These are phyloP conservation scores for Fraxinus latifolia DNA, from an alignment of 305 asterid species.

Conservation along the genomic window DNA sequence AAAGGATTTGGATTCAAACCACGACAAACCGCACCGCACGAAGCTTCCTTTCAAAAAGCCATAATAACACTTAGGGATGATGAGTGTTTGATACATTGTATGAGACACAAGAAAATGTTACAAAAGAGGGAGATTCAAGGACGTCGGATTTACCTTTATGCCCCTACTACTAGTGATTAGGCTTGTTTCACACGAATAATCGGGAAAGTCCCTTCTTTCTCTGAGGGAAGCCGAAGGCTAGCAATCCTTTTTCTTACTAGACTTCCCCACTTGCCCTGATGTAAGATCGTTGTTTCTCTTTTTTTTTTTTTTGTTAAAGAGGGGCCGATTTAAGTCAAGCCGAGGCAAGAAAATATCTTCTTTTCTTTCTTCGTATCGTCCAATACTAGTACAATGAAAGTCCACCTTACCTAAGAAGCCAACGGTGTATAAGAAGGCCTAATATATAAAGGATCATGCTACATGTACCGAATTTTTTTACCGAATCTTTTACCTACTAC, in stretches of 20 bases:
- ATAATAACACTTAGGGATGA: neutral
- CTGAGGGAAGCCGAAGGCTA: too few species aligned
- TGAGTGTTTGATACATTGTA: neutral
- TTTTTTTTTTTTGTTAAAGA: too few species aligned
- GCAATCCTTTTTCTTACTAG: too few species aligned
- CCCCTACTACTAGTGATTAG: neutral
- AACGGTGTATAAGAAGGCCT: neutral
- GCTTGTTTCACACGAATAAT: neutral
- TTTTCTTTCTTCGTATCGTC: neutral
- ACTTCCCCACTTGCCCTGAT: neutral
- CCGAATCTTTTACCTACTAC: too few species aligned
- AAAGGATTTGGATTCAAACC: neutral
- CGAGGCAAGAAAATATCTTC: neutral
- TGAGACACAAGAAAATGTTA: neutral
- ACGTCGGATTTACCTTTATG: neutral
- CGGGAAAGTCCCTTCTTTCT: neutral
- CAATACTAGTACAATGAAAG: too few species aligned
- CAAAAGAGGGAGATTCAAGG: neutral
- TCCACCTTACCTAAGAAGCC: neutral
- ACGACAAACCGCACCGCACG: neutral
- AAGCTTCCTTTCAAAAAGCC: neutral
- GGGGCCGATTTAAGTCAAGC: neutral
- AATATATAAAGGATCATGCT: too few species aligned
- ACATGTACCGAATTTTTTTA: too few species aligned
- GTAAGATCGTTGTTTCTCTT: too few species aligned